Percentiles rank a stretch among this genome's conserved stretches.
Evolutionary conservation across 1,139 yeast species (phyloP).

Genomic region (Scheffersomyces illinoinensis): DNA sequence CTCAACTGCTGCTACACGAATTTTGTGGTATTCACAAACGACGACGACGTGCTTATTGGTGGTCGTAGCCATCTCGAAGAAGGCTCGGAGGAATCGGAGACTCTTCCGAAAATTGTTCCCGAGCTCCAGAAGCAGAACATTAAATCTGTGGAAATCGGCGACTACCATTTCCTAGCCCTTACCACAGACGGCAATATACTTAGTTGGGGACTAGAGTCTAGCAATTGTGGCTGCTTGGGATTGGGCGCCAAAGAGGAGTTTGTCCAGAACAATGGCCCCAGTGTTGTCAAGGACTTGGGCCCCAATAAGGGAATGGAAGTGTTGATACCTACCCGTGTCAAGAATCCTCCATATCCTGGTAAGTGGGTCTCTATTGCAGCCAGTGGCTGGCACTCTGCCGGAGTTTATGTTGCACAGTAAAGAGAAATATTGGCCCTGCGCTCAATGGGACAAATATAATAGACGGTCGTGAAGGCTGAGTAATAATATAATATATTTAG

Average conservation of each 20-base stretch:
- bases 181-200: constrained; percentile 58
- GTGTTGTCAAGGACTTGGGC: constrained; percentile 24
- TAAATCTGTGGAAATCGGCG: constrained; percentile 66
- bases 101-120: constrained; percentile 28
- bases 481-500: too few species aligned
- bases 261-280: constrained; percentile 12
- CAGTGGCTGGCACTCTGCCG: constrained; percentile 85
- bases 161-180: constrained; percentile 69
- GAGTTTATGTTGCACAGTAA: constrained; percentile 26
- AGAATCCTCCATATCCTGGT: constrained; percentile 29
- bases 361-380: constrained; percentile 58
- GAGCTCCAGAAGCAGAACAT: constrained; percentile 55
- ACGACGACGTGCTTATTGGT: constrained; percentile 52
- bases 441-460: background rate
- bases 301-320: constrained; percentile 42
- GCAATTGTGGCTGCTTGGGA: constrained; percentile 70
- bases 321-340: constrained; percentile 43
- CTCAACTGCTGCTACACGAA: constrained; percentile 50
- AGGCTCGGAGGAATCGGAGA: constrained; percentile 10
- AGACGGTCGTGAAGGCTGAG: background rate
- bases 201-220: constrained; percentile 72
- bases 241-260: constrained; percentile 47
- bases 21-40: constrained; percentile 56
- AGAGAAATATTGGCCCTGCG: background rate
- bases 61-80: constrained; percentile 15